Conservation (phyloP, 257 asterid species). For the Prunella vulgaris region DNA sequence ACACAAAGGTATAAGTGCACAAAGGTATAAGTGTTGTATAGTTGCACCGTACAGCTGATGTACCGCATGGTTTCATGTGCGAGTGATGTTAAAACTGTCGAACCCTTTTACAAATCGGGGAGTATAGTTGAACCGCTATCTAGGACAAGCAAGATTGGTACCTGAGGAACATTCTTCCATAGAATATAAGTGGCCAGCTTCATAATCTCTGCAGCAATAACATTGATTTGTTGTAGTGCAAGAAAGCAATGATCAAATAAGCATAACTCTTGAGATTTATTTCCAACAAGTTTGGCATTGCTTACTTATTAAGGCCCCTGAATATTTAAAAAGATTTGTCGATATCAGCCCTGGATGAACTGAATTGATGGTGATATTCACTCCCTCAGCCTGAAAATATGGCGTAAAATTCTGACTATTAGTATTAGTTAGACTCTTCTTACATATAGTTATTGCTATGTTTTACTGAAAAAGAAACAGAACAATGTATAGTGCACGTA, state of each 20-base stretch:
- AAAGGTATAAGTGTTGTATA: too few relatives aligned
- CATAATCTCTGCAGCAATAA: constrained; percentile 44
- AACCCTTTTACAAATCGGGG: too few relatives aligned
- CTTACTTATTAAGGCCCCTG: constrained; percentile 51
- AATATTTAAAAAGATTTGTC: constrained; percentile 73
- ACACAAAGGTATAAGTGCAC: too few relatives aligned
- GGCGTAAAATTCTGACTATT: not conserved
- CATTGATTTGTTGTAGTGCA: not conserved
- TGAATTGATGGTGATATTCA: constrained; percentile 69
- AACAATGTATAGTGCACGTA: not conserved
- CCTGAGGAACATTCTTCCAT: constrained; percentile 93
- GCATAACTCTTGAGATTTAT: not conserved
- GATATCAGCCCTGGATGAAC: constrained; percentile 89
- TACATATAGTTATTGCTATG: not conserved
- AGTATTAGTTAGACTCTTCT: not conserved
- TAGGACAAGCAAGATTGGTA: constrained; percentile 20
- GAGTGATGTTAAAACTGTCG: not conserved
- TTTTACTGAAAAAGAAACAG: not conserved
- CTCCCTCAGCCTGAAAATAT: constrained; percentile 66
- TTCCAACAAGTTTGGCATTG: not conserved
- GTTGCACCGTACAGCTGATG: too few relatives aligned
- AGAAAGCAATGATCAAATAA: not conserved
- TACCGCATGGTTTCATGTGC: too few relatives aligned
- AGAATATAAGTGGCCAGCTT: constrained; percentile 42
- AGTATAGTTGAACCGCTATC: not conserved